These are phyloP conservation scores for Globisporangium nunn DNA, from an alignment of 352 stramenopile genomes.

Conservation along the genomic window DNA sequence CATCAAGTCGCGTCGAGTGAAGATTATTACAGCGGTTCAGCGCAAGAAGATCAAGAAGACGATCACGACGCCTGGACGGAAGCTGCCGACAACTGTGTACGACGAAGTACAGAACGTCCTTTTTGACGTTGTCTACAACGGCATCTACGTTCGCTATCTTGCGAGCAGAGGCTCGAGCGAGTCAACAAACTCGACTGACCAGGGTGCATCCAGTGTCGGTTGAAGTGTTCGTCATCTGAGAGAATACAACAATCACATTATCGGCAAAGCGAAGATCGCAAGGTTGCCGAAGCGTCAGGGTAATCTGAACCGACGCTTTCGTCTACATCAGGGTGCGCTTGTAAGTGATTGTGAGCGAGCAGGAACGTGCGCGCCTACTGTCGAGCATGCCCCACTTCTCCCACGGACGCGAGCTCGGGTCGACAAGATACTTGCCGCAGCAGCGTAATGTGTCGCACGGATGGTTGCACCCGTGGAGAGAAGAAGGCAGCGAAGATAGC, in stretches of 20 bases:
- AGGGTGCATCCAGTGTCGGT: not conserved
- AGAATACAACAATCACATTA: too few species aligned
- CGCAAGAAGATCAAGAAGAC: conserved; percentile 62
- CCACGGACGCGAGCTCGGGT: not conserved
- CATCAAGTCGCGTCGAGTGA: conserved; percentile 55
- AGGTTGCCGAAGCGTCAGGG: not conserved
- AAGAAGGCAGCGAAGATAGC: not conserved
- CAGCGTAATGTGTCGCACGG: not conserved
- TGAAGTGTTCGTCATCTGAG: not conserved
- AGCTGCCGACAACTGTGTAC: conserved; percentile 32
- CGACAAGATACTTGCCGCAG: not conserved
- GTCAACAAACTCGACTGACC: not conserved
- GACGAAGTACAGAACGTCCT: conserved; percentile 50
- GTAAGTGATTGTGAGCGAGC: not conserved
- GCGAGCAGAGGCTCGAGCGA: conserved; percentile 2
- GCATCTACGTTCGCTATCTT: conserved; percentile 42
- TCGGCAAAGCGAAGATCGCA: not conserved
- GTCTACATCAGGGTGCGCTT: too few species aligned
- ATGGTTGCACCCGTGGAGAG: conserved; percentile 1
- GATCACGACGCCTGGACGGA: conserved; percentile 53
- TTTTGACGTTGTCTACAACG: conserved; percentile 50
- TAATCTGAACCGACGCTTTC: not conserved
- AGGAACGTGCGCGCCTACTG: not conserved
- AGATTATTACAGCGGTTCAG: conserved; percentile 53
- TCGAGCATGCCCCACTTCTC: not conserved